Conservation (phyloP, 352 stramenopile species). For the Phytophthora fragariae region DNA sequence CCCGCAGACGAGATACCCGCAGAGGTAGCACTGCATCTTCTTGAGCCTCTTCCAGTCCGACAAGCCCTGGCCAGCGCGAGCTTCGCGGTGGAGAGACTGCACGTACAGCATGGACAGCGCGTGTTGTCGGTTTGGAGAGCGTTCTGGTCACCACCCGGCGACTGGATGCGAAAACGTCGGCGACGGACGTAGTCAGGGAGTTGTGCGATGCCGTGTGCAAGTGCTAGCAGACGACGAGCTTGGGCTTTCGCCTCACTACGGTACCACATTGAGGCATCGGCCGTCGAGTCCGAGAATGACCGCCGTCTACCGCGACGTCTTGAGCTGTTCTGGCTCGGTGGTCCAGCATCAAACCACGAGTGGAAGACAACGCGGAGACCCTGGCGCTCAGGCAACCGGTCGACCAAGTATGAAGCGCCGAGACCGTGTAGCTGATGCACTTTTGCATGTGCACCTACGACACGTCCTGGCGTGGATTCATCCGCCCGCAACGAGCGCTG, state of each 20-base stretch:
- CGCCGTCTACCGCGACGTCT: not conserved
- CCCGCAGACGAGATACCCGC: constrained; percentile 35
- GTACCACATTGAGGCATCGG: not conserved
- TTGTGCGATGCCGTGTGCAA: not conserved
- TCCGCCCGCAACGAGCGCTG: constrained; percentile 26
- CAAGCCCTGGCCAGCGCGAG: not conserved
- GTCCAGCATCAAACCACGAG: constrained; percentile 3
- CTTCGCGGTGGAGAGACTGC: not conserved
- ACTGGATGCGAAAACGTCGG: not conserved
- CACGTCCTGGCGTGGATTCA: constrained; percentile 15
- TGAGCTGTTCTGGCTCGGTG: not conserved
- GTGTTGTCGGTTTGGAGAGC: not conserved
- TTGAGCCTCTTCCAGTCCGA: constrained; percentile 5
- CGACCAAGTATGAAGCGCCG: constrained; percentile 22
- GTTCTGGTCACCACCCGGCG: not conserved
- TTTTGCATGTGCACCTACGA: constrained; percentile 3
- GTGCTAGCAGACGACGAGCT: not conserved
- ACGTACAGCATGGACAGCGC: not conserved
- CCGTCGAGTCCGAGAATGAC: not conserved
- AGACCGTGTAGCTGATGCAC: constrained; percentile 35
- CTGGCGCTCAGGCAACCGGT: not conserved
- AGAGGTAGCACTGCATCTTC: constrained; percentile 34
- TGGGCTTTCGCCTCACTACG: not conserved
- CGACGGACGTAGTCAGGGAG: not conserved
- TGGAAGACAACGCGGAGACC: constrained; percentile 5